Conservation (phyloP, 2,329 filamentous ascomycete genomes). For the Pezizomycotina sp. region DNA sequence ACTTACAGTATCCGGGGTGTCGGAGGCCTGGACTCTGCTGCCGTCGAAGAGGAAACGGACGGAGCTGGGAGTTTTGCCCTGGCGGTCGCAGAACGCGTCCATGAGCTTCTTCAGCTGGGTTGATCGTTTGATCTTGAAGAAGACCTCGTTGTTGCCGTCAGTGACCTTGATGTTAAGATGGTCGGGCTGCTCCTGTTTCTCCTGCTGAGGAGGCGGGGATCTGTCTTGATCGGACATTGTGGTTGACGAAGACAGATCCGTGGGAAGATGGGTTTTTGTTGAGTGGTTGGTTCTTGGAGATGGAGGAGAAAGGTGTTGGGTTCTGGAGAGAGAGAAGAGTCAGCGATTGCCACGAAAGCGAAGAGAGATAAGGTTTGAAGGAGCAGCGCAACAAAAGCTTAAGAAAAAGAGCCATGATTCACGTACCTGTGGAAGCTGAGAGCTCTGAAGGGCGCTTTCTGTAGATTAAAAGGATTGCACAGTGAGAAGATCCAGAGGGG, state of each 20-base stretch:
- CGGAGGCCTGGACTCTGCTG: conserved; percentile 71
- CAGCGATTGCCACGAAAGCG: too few relatives aligned
- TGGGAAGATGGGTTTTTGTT: conserved; percentile 12
- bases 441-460: too few relatives aligned
- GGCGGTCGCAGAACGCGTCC: conserved; percentile 92
- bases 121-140: conserved; percentile 98
- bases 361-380: conserved; percentile 11
- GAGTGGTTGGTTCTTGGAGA: conserved; percentile 10
- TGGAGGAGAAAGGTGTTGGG: conserved; percentile 8
- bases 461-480: too few relatives aligned
- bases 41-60: conserved; percentile 95
- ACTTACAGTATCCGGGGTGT: conserved; percentile 83
- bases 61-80: conserved; percentile 69
- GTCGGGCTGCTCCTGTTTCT: conserved; percentile 39
- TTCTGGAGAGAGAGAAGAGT: too few relatives aligned
- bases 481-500: too few relatives aligned
- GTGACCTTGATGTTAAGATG: conserved; percentile 99
- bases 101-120: conserved; percentile 96
- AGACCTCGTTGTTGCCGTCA: conserved; percentile 98
- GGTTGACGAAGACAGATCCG: conserved; percentile 10
- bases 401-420: too few relatives aligned
- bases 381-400: too few relatives aligned
- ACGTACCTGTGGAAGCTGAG: too few relatives aligned
- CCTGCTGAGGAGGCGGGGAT: conserved; percentile 31
- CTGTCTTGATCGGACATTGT: conserved; percentile 39